Conservation (phyloP, 1,284 basidiomycete genomes). For the Mycena sp. region DNA sequence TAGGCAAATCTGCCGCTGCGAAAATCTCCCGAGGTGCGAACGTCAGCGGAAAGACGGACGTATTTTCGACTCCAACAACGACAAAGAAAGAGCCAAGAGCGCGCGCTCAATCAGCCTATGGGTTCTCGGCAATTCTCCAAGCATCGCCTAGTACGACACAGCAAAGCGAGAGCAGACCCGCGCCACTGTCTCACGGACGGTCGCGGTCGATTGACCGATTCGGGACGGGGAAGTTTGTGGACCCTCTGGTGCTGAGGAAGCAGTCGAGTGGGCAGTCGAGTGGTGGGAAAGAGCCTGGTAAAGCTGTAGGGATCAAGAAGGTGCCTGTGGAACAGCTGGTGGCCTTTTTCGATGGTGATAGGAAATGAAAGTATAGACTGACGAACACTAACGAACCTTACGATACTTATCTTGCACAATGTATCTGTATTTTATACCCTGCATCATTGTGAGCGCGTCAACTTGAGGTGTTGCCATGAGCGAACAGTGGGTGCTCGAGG, state of each 20-base stretch:
- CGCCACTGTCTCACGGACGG: conserved; percentile 57
- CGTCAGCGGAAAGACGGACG: conserved; percentile 2
- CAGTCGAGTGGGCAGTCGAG: conserved; percentile 69
- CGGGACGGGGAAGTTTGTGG: conserved; percentile 61
- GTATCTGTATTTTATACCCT: conserved; percentile 17
- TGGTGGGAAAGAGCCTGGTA: conserved; percentile 52
- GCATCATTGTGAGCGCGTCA: neutral
- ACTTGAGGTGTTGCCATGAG: too few relatives aligned
- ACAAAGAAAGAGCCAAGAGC: conserved; percentile 41
- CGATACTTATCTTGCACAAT: neutral
- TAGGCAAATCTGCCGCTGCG: conserved; percentile 62
- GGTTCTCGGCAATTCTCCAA: conserved; percentile 47
- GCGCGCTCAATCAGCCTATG: conserved; percentile 64
- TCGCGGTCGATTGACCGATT: conserved; percentile 65
- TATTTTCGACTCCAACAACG: neutral
- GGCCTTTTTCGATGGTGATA: conserved; percentile 82
- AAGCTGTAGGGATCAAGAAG: conserved; percentile 63
- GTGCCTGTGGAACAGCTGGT: conserved; percentile 79
- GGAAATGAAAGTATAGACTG: conserved; percentile 15
- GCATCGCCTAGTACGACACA: conserved; percentile 30
- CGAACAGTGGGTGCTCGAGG: too few relatives aligned
- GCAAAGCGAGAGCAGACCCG: conserved; percentile 35
- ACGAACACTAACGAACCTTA: conserved; percentile 14
- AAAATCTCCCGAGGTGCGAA: conserved; percentile 33
- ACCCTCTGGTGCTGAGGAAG: conserved; percentile 73